A percentile compares a stretch with the other conserved stretches of the same genome.
Conservation (phyloP, 805 yeast species). For the Candida stauntonica region DNA sequence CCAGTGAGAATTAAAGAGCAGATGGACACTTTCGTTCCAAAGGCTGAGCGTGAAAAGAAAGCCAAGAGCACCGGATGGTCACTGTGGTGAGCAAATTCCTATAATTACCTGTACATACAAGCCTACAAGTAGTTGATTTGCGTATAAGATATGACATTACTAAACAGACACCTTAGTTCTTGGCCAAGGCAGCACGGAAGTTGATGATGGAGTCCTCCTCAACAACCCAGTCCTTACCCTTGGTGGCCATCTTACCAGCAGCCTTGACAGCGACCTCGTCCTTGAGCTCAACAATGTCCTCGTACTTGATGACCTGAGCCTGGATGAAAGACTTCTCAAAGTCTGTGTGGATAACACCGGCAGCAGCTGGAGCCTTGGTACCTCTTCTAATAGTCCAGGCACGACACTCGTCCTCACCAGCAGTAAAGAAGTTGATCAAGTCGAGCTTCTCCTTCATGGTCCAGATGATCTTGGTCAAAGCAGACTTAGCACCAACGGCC, state of each 20-base stretch:
- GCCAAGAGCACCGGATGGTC: constrained; percentile 47
- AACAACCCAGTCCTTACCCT: constrained; percentile 93
- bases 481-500: constrained; percentile 66
- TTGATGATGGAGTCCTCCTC: constrained; percentile 93
- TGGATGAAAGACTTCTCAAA: constrained; percentile 91
- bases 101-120: background rate
- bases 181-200: constrained; percentile 94
- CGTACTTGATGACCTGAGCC: constrained; percentile 87
- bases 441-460: constrained; percentile 84
- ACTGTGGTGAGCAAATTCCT: constrained; percentile 10
- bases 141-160: too few species aligned
- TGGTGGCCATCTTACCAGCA: constrained; percentile 82
- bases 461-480: constrained; percentile 80
- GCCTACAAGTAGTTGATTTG: constrained; percentile 1
- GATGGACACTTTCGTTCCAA: constrained; percentile 71
- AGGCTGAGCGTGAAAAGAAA: constrained; percentile 60
- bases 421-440: constrained; percentile 90
- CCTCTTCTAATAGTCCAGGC: constrained; percentile 96
- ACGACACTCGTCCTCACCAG: constrained; percentile 94
- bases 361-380: constrained; percentile 96
- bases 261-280: constrained; percentile 83
- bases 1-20: constrained; percentile 72
- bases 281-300: constrained; percentile 67
- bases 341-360: constrained; percentile 96
- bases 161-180: too few species aligned